Base-by-base conservation (phyloP, 805 yeast genomes). In the Starmerella khaoyaiensis region DNA sequence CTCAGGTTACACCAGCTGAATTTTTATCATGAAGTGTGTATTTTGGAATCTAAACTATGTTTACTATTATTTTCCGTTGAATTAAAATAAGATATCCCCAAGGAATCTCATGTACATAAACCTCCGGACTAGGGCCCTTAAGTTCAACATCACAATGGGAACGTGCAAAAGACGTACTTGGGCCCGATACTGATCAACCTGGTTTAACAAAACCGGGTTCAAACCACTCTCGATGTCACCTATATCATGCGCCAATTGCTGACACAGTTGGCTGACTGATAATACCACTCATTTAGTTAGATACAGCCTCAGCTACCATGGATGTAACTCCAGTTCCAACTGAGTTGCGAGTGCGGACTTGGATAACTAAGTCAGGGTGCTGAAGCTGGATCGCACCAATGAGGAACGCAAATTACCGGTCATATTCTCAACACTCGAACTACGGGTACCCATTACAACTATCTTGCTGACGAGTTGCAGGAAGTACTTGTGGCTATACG, bases 11-110 rank as follows among this genome's bases (percentile, higher is more conserved):
- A n/a, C n/a, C n/a, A n/a, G n/a, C n/a, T n/a, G n/a, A n/a, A n/a
- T n/a, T n/a, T n/a, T n/a, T n/a, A n/a, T n/a, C n/a, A n/a, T n/a
- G n/a, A n/a, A n/a, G n/a, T n/a, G n/a, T n/a, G n/a, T n/a, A n/a
- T n/a, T n/a, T n/a, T n/a, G n/a, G n/a, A n/a, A n/a, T n/a, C n/a
- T n/a, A n/a, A n/a, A n/a, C n/a, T n/a, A n/a, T n/a, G n/a, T n/a
- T n/a, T n/a, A n/a, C n/a, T n/a, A n/a, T n/a, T n/a, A n/a, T n/a
- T n/a, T n/a, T n/a, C n/a, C n/a, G n/a, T n/a, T n/a, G n/a, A n/a
- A n/a, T n/a, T n/a, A n/a, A n/a, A n/a, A n/a, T 90, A 63, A 90
- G 75, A 67, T 90, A 98, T 48, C 99, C 99, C 68, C 99, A 98
- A 41, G 99, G 99, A 51, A 90, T 90, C 71, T 90, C 99, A 65